Conservation (phyloP, 2,329 filamentous ascomycete genomes). For the Biscogniauxia marginata region DNA sequence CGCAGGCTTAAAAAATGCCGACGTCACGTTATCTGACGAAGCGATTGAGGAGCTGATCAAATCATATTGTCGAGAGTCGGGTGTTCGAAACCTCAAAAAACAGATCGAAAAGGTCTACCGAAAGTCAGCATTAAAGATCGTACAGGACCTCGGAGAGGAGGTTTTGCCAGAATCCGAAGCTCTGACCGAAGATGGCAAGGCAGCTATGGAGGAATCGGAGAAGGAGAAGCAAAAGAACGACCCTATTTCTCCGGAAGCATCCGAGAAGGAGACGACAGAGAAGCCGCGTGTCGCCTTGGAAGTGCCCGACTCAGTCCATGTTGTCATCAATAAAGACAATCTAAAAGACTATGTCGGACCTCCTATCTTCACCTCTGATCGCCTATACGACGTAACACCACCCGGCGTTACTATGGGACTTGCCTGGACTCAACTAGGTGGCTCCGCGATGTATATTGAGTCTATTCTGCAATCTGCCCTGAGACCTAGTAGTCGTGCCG, state of each 20-base stretch:
- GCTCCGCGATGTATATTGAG: constrained; percentile 94
- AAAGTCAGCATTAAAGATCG: constrained; percentile 95
- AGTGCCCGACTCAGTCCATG: constrained; percentile 83
- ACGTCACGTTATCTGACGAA: constrained; percentile 81
- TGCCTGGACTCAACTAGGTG: constrained; percentile 96
- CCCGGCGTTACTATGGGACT: constrained; percentile 96
- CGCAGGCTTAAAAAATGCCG: constrained; percentile 83
- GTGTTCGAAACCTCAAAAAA: constrained; percentile 97
- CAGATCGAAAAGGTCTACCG: constrained; percentile 99
- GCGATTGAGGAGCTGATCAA: constrained; percentile 98
- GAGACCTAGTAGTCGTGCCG: constrained; percentile 68
- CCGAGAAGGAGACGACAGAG: constrained; percentile 65
- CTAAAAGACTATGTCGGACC: constrained; percentile 96
- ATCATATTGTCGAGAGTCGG: constrained; percentile 95
- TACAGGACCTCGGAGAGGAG: constrained; percentile 87
- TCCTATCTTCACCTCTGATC: constrained; percentile 91
- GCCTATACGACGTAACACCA: constrained; percentile 90
- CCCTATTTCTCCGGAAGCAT: constrained; percentile 33
- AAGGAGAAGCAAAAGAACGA: constrained; percentile 63
- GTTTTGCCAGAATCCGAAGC: constrained; percentile 77
- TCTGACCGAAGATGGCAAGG: constrained; percentile 82
- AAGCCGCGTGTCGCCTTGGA: constrained; percentile 72
- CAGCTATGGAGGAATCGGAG: constrained; percentile 66
- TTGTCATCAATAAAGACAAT: constrained; percentile 83
- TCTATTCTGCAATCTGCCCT: constrained; percentile 88